phyloP scores from a whole-genome alignment of 2,329 filamentous ascomycete genomes.

The Talaromyces verruculosus region DNA sequence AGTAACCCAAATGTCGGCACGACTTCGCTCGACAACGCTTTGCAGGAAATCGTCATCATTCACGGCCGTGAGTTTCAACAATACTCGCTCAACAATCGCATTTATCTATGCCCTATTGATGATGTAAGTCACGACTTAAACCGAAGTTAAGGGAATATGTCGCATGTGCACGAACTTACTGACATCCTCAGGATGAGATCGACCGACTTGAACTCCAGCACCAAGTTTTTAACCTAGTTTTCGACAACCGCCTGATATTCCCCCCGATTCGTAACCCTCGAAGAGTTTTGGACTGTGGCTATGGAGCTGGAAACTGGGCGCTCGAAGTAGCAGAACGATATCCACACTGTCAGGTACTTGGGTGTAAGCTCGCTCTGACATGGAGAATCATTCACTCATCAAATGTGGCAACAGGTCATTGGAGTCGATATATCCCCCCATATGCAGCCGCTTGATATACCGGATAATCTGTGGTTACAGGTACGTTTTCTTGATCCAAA shows the following conservation, averaged over 20 bases:
- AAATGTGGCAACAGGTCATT: slow-evolving; percentile 55
- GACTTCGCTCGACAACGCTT: slow-evolving; percentile 56
- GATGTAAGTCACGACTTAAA: slow-evolving; percentile 54
- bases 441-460: slow-evolving; percentile 63
- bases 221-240: slow-evolving; percentile 60
- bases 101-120: slow-evolving; percentile 69
- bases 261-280: slow-evolving; percentile 61
- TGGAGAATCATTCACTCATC: slow-evolving; percentile 15
- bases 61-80: slow-evolving; percentile 67
- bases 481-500: slow-evolving; percentile 31
- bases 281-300: slow-evolving; percentile 70
- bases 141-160: not conserved
- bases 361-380: slow-evolving; percentile 16
- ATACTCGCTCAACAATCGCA: slow-evolving; percentile 63
- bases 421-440: slow-evolving; percentile 71
- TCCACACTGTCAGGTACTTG: slow-evolving; percentile 63
- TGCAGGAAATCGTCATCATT: slow-evolving; percentile 59
- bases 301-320: slow-evolving; percentile 70
- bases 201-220: slow-evolving; percentile 66
- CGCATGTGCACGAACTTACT: slow-evolving; percentile 10
- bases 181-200: slow-evolving; percentile 61
- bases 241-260: slow-evolving; percentile 68
- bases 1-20: slow-evolving; percentile 50
- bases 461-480: slow-evolving; percentile 68
- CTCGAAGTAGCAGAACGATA: slow-evolving; percentile 64